Percentiles rank a stretch among this genome's conserved stretches.
Evolutionary conservation across 805 yeast species (phyloP).

Genomic region (Torulaspora quercuum): DNA sequence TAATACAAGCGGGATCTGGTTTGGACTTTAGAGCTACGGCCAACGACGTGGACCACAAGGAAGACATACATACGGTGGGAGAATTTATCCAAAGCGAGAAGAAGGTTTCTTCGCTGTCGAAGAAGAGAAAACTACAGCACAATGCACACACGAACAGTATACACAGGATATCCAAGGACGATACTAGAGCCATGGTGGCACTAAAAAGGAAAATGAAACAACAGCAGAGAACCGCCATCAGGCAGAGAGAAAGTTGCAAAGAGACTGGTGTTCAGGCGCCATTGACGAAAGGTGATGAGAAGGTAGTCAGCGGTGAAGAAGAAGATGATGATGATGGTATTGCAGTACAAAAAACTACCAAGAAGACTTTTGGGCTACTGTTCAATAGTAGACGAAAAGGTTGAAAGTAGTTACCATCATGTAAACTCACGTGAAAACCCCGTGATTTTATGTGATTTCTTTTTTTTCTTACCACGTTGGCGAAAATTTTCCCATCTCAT

Average conservation of each 20-base stretch:
- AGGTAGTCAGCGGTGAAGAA: slow-evolving; percentile 1
- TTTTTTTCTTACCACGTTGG: slow-evolving; percentile 7
- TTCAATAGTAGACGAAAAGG: slow-evolving; percentile 26
- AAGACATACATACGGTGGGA: slow-evolving; percentile 37
- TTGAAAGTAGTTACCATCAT: not conserved
- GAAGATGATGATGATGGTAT: slow-evolving; percentile 19
- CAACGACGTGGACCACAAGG: slow-evolving; percentile 3
- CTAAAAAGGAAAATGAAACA: slow-evolving; percentile 35
- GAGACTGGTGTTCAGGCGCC: slow-evolving; percentile 8
- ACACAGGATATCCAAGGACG: slow-evolving; percentile 32
- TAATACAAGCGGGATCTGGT: slow-evolving; percentile 34
- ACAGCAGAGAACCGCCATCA: slow-evolving; percentile 20
- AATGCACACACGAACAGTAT: slow-evolving; percentile 17
- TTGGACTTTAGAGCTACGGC: slow-evolving; percentile 20
- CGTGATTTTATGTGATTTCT: slow-evolving; percentile 3
- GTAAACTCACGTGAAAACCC: slow-evolving; percentile 9
- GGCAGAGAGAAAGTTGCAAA: slow-evolving; percentile 7
- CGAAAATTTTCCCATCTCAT: slow-evolving; percentile 20
- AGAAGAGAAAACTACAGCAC: slow-evolving; percentile 22
- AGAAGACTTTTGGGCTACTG: slow-evolving; percentile 31
- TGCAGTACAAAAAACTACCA: slow-evolving; percentile 17
- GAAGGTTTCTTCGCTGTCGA: slow-evolving; percentile 32
- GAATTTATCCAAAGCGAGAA: slow-evolving; percentile 36
- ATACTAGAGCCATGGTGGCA: slow-evolving; percentile 37
- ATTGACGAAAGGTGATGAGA: not conserved